Conservation (phyloP, 2,329 filamentous ascomycete species). For the Hypoxylon sp. region DNA sequence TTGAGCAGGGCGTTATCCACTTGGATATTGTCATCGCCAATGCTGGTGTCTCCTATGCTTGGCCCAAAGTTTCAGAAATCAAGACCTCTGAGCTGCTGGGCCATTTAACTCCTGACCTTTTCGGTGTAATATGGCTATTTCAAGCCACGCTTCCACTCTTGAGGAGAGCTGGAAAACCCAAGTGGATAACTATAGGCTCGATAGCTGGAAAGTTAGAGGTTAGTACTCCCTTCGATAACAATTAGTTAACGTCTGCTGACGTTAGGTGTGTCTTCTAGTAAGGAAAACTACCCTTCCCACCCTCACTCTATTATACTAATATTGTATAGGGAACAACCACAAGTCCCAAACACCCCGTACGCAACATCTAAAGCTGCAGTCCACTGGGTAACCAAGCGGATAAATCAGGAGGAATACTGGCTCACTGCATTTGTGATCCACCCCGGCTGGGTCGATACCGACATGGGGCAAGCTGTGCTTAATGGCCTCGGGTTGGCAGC, state of each 20-base stretch:
- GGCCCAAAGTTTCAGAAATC: constrained; percentile 53
- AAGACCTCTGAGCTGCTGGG: constrained; percentile 56
- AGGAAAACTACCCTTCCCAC: not conserved
- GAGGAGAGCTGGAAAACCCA: constrained; percentile 43
- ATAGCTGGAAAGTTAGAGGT: constrained; percentile 32
- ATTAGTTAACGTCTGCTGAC: not conserved
- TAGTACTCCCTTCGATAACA: not conserved
- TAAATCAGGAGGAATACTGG: constrained; percentile 52
- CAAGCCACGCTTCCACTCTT: constrained; percentile 61
- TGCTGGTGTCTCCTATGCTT: constrained; percentile 61
- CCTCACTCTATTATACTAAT: not conserved
- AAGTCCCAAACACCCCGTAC: constrained; percentile 58
- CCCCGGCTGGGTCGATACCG: constrained; percentile 59
- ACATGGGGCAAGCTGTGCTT: constrained; percentile 57
- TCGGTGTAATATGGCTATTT: constrained; percentile 60
- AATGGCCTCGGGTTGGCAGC: constrained; percentile 49
- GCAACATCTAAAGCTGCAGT: constrained; percentile 59
- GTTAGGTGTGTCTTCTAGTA: not conserved
- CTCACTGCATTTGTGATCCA: constrained; percentile 53
- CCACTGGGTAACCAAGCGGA: constrained; percentile 53
- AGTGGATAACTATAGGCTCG: constrained; percentile 35
- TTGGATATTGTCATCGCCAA: constrained; percentile 69
- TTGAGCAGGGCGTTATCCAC: constrained; percentile 56
- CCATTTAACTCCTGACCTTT: constrained; percentile 61
- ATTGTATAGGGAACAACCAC: constrained; percentile 39